Evolutionary conservation across 352 stramenopile species (phyloP).

Genomic region (Peronospora farinosa): DNA sequence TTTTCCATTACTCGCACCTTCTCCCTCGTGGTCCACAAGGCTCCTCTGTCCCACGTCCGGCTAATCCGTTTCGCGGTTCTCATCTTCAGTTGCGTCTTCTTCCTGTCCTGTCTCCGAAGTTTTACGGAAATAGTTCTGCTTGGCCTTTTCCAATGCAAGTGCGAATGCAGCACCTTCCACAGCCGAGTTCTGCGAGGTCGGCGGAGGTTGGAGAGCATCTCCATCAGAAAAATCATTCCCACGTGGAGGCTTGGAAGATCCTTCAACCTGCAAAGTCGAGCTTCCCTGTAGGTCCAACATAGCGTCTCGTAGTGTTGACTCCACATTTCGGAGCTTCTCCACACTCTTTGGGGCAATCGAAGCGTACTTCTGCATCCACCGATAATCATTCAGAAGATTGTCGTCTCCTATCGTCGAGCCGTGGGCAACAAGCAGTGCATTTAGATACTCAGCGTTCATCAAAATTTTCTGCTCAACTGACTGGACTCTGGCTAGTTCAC

Average conservation of each 20-base stretch:
- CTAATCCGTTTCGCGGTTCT: conserved; percentile 22
- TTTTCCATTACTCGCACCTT: conserved; percentile 29
- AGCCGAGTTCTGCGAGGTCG: conserved; percentile 26
- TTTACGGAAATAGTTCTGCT: conserved; percentile 33
- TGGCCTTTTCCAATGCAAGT: conserved; percentile 24
- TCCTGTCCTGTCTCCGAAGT: conserved; percentile 17
- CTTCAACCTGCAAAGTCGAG: conserved; percentile 15
- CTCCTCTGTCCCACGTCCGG: conserved; percentile 28
- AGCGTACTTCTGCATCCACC: conserved; percentile 49
- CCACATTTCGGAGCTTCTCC: conserved; percentile 37
- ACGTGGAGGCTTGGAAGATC: conserved; percentile 3
- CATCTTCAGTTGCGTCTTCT: conserved; percentile 20
- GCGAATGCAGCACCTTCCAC: conserved; percentile 27
- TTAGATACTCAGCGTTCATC: conserved; percentile 56
- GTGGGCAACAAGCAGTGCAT: conserved; percentile 35
- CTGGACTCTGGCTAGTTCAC: conserved; percentile 35
- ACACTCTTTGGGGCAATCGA: conserved; percentile 44
- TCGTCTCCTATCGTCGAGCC: conserved; percentile 21
- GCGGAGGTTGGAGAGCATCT: conserved; percentile 2
- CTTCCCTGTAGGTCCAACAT: conserved; percentile 23
- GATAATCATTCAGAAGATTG: conserved; percentile 21
- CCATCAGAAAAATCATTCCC: conserved; percentile 3
- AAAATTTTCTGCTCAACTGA: conserved; percentile 51
- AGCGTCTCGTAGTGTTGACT: conserved; percentile 36
- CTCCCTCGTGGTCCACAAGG: conserved; percentile 16